Percentiles rank a stretch among this genome's conserved stretches.
These are phyloP conservation scores for Trapa incisa DNA, from an alignment of 345 rosid genomes.

Conservation along the genomic window DNA sequence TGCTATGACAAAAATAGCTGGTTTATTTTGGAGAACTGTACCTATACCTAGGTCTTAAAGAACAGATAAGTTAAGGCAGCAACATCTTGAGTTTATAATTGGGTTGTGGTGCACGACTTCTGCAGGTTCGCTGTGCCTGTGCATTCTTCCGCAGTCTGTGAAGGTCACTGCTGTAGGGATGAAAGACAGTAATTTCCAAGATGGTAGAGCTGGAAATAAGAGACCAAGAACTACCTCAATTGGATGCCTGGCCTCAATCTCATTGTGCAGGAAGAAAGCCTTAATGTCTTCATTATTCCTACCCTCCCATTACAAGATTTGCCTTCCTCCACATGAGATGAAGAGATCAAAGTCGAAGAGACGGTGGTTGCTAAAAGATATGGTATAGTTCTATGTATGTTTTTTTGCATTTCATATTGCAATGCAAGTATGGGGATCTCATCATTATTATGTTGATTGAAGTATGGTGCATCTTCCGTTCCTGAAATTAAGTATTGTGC, in stretches of 20 bases:
- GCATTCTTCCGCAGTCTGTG: conserved; percentile 50
- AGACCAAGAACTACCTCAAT: conserved; percentile 34
- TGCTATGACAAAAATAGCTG: too few species aligned
- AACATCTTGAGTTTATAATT: too few species aligned
- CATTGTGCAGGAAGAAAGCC: conserved; percentile 43
- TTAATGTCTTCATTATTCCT: conserved; percentile 48
- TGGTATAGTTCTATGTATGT: background rate
- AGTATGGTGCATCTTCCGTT: background rate
- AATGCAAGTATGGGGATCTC: background rate
- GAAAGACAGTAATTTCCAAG: conserved; percentile 25
- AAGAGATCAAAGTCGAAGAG: conserved; percentile 27
- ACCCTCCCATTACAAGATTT: conserved; percentile 54
- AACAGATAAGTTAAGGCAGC: too few species aligned
- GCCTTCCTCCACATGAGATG: conserved; percentile 55
- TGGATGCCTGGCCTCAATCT: conserved; percentile 51
- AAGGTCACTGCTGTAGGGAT: conserved; percentile 28
- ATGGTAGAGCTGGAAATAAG: conserved; percentile 34
- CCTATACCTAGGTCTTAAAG: background rate
- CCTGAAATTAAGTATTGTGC: background rate
- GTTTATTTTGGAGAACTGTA: too few species aligned
- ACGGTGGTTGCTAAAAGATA: background rate
- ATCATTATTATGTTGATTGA: background rate
- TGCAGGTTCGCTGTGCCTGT: conserved; percentile 53
- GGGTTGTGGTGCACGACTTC: background rate
- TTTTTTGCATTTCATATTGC: background rate